Evolutionary conservation across 2,329 filamentous ascomycete genomes (phyloP).

Genomic region (Orbilia blumenaviensis): DNA sequence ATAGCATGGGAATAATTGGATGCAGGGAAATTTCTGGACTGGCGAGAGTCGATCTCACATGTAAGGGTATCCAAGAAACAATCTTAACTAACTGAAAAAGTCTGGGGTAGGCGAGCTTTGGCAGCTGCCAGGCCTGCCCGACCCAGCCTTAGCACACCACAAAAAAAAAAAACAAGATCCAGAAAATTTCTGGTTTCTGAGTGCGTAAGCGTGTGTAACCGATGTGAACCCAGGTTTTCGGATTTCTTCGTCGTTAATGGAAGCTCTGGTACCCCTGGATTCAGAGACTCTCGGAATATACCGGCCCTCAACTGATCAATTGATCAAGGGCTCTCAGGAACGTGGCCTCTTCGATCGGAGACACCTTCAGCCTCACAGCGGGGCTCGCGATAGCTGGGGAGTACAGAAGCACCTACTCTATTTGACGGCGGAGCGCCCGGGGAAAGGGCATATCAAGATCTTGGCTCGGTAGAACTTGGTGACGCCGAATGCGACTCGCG

Average conservation of each 20-base stretch:
- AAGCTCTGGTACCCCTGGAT: neutral
- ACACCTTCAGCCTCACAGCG: neutral
- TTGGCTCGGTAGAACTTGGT: neutral
- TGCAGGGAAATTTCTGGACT: neutral
- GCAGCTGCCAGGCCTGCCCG: neutral
- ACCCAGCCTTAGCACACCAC: neutral
- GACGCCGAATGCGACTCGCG: no score
- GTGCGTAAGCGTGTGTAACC: neutral
- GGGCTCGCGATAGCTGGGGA: neutral
- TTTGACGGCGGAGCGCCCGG: neutral
- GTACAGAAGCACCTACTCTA: neutral
- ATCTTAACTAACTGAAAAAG: neutral
- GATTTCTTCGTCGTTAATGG: neutral
- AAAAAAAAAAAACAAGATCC: no score
- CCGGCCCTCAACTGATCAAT: no score
- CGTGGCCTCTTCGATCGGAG: neutral
- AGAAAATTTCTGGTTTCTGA: neutral
- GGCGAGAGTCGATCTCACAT: neutral
- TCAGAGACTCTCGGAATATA: neutral
- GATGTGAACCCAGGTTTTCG: neutral
- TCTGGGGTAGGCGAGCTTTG: conserved; percentile 3
- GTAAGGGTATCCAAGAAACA: neutral
- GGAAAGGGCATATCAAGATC: neutral
- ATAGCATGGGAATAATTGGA: neutral
- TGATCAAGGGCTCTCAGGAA: neutral